Conservation (phyloP, 1,284 basidiomycete species). For the Meira miltonrushii region DNA sequence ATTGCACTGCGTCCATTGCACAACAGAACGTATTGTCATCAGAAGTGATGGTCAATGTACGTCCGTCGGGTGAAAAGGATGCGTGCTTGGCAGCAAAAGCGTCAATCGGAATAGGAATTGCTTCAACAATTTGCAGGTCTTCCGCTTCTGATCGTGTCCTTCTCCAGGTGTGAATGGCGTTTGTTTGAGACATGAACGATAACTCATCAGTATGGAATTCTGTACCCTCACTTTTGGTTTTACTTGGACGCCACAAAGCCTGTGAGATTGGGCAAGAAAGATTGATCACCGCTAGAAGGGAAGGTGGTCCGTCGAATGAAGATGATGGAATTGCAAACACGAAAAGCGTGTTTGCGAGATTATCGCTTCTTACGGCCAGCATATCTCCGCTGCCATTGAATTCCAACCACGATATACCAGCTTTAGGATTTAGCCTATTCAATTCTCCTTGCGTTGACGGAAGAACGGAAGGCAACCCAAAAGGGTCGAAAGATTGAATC, state of each 20-base stretch:
- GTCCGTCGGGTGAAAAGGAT: conserved; percentile 2
- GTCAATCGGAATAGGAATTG: conserved; percentile 6
- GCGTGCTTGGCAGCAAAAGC: neutral
- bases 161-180: neutral
- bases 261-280: neutral
- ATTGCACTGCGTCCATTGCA: conserved; percentile 2
- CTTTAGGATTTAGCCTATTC: neutral
- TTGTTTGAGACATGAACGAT: neutral
- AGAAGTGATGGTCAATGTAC: neutral
- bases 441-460: neutral
- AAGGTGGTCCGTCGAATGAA: neutral
- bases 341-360: neutral
- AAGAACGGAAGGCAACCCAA: neutral
- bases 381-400: neutral
- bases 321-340: neutral
- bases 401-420: conserved; percentile 6
- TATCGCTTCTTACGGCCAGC: neutral
- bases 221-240: neutral
- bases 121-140: conserved; percentile 3
- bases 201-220: neutral
- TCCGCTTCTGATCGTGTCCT: neutral
- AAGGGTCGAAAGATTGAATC: neutral
- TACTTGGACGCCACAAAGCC: neutral
- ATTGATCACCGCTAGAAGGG: neutral
- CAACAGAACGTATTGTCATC: conserved; percentile 6